phyloP scores from a whole-genome alignment of 2,329 filamentous ascomycete genomes.

The Stagonosporopsis chrysanthemi region DNA sequence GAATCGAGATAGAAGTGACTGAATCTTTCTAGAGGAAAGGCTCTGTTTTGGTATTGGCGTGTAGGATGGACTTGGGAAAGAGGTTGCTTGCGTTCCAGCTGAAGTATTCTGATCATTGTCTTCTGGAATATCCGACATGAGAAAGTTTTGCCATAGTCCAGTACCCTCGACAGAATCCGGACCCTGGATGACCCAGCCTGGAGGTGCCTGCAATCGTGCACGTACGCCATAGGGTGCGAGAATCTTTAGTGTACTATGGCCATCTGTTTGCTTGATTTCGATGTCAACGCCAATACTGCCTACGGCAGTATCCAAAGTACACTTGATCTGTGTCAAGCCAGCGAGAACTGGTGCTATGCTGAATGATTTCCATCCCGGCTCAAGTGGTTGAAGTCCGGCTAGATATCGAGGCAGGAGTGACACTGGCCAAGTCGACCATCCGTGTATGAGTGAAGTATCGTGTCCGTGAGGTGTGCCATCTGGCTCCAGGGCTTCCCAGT shows the following conservation, averaged over 20 bases:
- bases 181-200: conserved; percentile 11
- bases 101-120: background rate
- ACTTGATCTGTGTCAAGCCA: conserved; percentile 9
- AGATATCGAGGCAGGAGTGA: conserved; percentile 20
- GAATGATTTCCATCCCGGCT: conserved; percentile 16
- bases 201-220: conserved; percentile 6
- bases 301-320: conserved; percentile 6
- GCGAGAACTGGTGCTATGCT: conserved; percentile 14
- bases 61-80: background rate
- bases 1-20: background rate
- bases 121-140: background rate
- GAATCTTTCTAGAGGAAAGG: background rate
- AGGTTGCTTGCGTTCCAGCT: background rate
- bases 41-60: background rate
- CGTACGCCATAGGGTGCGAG: conserved; percentile 6
- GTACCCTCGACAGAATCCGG: background rate
- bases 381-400: conserved; percentile 13
- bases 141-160: conserved; percentile 8
- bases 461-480: conserved; percentile 15
- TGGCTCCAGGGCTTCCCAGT: conserved; percentile 20
- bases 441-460: conserved; percentile 19
- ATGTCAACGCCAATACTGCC: conserved; percentile 7
- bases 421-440: conserved; percentile 23
- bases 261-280: background rate
- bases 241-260: conserved; percentile 4